Base-by-base conservation (phyloP, 176 grass and related monocot species). In the Eleusine indica region DNA sequence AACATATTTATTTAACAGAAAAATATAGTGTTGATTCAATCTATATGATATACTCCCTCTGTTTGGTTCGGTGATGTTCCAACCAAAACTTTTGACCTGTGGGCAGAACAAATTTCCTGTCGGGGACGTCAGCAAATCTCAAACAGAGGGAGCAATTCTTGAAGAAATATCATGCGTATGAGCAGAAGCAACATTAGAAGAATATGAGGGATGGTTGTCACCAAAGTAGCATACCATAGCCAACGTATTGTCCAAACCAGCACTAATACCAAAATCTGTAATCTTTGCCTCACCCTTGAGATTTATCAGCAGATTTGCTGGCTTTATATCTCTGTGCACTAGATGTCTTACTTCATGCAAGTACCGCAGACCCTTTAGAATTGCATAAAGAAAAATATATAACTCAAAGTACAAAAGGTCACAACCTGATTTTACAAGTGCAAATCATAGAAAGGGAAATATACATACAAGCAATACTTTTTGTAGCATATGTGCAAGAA, bases 301-400 rank as follows among this genome's bases (percentile, higher is more conserved):
- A 82, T 93, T 98, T 90, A 98, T 77, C 70, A 98, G 87, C 57
- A 98, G 63, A 93, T 98, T 98, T 73, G 96, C 96, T 66, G 96
- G 96, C 80, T 98, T 98, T 93, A 98, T 91, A 86, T 98, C 96
- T 87, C 93, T 94, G 90, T 98, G 96, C 57, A 98, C 96, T 65
- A 98, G 80, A 87, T 95, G 93, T 38, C 91, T 98, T 63, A 85
- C 91, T 54, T 89, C 89, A 86, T 98, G 96, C 83, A 98, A 89
- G 79, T 95, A 98, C 38, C 76, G 85, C 70, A 98, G 74, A 76
- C 96, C 93, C 96, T 98, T 76, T 38, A 67, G 39, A 90, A 80
- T 78, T 42, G 57, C 73, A 87, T 21, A 83, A 30, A 69, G 11
- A 83, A 62, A 32, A 86, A 78, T 49, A 56, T 66, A 67, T 48